phyloP scores from a whole-genome alignment of 306 rosid species.

The Fragaria vesca region DNA sequence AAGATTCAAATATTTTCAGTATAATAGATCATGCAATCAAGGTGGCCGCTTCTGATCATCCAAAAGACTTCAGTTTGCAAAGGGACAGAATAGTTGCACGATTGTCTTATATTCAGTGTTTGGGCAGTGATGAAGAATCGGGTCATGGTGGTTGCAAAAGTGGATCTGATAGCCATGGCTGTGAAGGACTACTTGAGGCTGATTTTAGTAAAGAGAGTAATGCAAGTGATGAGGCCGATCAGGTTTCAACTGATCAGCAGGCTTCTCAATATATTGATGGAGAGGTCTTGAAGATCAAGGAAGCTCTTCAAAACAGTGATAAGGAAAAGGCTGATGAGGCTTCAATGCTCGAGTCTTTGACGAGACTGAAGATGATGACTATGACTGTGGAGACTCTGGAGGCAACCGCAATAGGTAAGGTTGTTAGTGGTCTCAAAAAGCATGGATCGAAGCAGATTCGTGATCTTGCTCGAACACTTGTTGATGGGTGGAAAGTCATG shows the following conservation, averaged over 20 bases:
- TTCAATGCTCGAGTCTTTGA: not conserved
- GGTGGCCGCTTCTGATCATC: slow-evolving; percentile 1
- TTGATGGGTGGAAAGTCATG: not conserved
- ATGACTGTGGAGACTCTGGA: slow-evolving; percentile 2
- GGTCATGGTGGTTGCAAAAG: not conserved
- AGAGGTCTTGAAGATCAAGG: not conserved
- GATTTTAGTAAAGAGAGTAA: not conserved
- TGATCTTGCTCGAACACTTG: slow-evolving; percentile 1
- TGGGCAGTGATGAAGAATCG: not conserved
- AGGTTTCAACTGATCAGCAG: not conserved
- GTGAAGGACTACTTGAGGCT: not conserved
- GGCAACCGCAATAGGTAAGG: not conserved
- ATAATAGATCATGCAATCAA: not conserved
- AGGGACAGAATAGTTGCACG: not conserved
- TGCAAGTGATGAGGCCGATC: not conserved
- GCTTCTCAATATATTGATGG: not conserved
- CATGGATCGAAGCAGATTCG: not conserved
- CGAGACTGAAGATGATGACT: not conserved
- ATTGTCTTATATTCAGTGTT: not conserved
- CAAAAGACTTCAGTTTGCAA: not conserved
- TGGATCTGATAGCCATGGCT: not conserved
- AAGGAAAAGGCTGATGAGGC: not conserved
- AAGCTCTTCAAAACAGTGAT: not conserved
- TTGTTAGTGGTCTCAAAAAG: not conserved
- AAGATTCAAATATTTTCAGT: not conserved